Base-by-base conservation (phyloP, 1,284 basidiomycete species). In the Malassezia vespertilionis region DNA sequence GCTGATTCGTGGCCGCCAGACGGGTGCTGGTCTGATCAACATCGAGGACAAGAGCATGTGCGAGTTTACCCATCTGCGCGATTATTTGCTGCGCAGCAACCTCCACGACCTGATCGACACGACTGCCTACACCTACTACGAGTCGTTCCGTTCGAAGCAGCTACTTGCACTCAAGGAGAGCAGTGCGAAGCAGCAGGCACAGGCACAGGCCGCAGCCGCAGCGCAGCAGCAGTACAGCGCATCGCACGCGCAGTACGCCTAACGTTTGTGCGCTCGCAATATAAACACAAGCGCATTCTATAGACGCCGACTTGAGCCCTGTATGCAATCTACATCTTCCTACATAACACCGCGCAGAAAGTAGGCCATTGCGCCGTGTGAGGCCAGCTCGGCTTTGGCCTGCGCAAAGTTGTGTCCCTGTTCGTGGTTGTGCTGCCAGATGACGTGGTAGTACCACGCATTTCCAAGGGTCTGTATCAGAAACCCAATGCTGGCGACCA, bases 101-200 rank as follows among this genome's bases (percentile, higher is more conserved):
- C 75, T 97, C 65, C 93, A 97, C 74, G 93, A 97, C 72, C 75
- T 97, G 63, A 96, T 97, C 72, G 91, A 97, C 77, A 95, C 91
- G 45, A 97, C 91, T 2, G 86, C 90, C 7, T 86, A 91, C 74
- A 93, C 93, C 72, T 93, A 97, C 75, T 97, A 97, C 74, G 93
- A 97, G 77, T 89, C 90, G 7, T 97, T 97, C 84, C 82, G 91
- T 59, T 90, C 86, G 64, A 96, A 95, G 77, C 93, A 97, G 76
- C 73, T 91, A 57, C 76, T 91, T 41, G 88, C 88, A 20, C 78
- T 91, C 65, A 91, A 91, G 78, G 87, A 91, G 56, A 69, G 65
- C 40, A 69, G 64, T 28, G 58, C 58, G 14, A 72, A 69, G 49
- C 69, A 72, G 51, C 66, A 66, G 46, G 44, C 54, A 44, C 42